These are phyloP conservation scores for Sclerotinia spermophila DNA, from an alignment of 2,329 filamentous ascomycete genomes.

Conservation along the genomic window DNA sequence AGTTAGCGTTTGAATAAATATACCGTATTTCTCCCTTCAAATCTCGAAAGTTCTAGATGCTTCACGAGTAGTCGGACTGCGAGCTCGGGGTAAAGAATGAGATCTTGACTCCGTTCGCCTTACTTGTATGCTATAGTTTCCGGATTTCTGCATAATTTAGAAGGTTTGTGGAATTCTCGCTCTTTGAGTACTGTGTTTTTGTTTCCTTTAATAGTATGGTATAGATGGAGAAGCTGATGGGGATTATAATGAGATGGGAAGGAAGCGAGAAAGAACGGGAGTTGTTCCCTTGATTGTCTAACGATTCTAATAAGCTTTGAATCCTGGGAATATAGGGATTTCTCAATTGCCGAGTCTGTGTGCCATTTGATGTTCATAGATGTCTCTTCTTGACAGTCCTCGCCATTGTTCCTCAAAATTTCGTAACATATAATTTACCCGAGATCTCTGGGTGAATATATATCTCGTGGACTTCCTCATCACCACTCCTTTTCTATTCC, in stretches of 20 bases:
- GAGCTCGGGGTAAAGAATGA: no score
- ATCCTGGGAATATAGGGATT: neutral
- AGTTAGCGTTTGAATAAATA: neutral
- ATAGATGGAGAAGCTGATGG: no score
- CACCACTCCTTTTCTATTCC: neutral
- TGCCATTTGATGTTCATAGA: neutral
- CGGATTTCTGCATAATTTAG: no score
- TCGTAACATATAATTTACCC: rapidly evolving
- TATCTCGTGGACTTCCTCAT: neutral
- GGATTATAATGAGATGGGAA: neutral
- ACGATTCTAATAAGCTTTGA: no score
- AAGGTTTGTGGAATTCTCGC: no score
- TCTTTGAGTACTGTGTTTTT: no score
- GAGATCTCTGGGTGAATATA: neutral
- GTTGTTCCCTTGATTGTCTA: neutral
- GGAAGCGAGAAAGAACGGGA: neutral
- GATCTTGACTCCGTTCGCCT: no score
- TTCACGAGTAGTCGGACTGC: no score
- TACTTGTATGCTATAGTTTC: no score
- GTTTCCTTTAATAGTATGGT: no score
- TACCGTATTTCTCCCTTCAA: no score
- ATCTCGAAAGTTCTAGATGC: neutral
- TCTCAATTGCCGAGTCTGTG: neutral
- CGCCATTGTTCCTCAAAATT: rapidly evolving
- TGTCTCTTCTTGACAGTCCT: neutral